Evolutionary conservation across 352 stramenopile genomes (phyloP), one percentile per base, ranked within the genome.

Genomic region (Thalassiosira exigua): DNA sequence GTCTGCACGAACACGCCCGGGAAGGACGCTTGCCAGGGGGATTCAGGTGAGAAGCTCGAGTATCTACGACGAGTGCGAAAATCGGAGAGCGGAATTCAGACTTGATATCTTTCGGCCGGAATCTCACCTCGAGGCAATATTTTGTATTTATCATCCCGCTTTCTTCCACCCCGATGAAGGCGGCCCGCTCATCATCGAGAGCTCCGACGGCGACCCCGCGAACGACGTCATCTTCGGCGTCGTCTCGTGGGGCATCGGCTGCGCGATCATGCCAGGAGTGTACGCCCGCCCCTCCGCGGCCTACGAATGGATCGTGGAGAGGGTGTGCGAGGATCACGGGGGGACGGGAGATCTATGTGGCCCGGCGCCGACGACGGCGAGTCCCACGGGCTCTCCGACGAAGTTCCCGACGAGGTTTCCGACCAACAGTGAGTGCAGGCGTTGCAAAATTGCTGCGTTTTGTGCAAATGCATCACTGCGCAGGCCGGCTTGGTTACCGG

Each of bases 201-300:
- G 33, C 5, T 57, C n/a, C 19, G 17, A 71, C 7, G 32, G 9
- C 0, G 19, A 30, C n/a, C 29, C 24, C 22, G 22, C 1, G 21
- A 17, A 22, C 3, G 21, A 30, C 19, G 42, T 3, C 32, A 30
- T 92, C 4, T 81, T 93, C 3, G 90, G 90, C n/a, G 21, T 93
- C 9, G 72, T 90, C 4, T 85, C 64, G 36, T 91, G 82, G 42
- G 83, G 80, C 12, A 56, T 80, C 3, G 85, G 69, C 30, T 93
- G 88, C 30, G 82, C 73, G 19, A 17, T 61, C 21, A 75, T 69
- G 22, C 82, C 82, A 1, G 70, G 82, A 39, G 76, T 88, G 11
- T 88, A 87, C 29, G 57, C 61, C 4, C 56, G 69, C 17, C 14
- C 83, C 2, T 50, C 48, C 14, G 9, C 42, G 9, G 30, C 50